Conservation (phyloP, 1,284 basidiomycete species). For the Austroboletus niveus region DNA sequence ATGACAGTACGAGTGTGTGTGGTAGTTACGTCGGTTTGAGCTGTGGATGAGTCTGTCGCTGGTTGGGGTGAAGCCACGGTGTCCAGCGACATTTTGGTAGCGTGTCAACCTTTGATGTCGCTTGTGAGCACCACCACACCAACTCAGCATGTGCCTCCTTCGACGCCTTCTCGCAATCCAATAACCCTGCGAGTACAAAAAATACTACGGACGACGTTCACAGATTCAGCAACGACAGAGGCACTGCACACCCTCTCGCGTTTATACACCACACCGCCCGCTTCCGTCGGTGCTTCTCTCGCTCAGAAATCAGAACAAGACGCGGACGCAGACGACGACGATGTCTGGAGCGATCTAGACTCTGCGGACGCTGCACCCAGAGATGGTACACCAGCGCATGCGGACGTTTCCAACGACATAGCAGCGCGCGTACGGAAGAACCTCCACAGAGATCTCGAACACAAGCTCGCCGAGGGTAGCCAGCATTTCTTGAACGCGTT, state of each 20-base stretch:
- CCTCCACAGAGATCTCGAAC: slow-evolving; percentile 82
- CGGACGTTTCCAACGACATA: slow-evolving; percentile 46
- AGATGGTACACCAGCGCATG: slow-evolving; percentile 2
- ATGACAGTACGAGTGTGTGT: too few relatives aligned
- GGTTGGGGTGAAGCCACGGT: too few relatives aligned
- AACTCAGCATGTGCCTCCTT: slow-evolving; percentile 9
- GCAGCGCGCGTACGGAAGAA: slow-evolving; percentile 73
- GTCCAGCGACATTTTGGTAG: too few relatives aligned
- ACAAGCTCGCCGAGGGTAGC: slow-evolving; percentile 73
- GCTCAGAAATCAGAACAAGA: slow-evolving; percentile 14
- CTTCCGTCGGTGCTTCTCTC: neutral
- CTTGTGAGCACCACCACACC: neutral
- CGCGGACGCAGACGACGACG: slow-evolving; percentile 35
- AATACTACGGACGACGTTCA: slow-evolving; percentile 80
- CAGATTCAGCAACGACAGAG: slow-evolving; percentile 76
- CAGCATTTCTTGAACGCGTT: slow-evolving; percentile 80
- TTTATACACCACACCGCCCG: slow-evolving; percentile 50
- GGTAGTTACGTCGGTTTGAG: too few relatives aligned
- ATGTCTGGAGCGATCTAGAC: slow-evolving; percentile 30
- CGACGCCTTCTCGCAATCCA: slow-evolving; percentile 49
- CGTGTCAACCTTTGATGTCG: too few relatives aligned
- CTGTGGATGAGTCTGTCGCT: too few relatives aligned
- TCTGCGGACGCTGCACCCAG: slow-evolving; percentile 8
- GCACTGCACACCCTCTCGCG: slow-evolving; percentile 83
- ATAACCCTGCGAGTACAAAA: slow-evolving; percentile 85